Conservation (phyloP, 164 flowering plant species). For the Nymphaea thermarum region DNA sequence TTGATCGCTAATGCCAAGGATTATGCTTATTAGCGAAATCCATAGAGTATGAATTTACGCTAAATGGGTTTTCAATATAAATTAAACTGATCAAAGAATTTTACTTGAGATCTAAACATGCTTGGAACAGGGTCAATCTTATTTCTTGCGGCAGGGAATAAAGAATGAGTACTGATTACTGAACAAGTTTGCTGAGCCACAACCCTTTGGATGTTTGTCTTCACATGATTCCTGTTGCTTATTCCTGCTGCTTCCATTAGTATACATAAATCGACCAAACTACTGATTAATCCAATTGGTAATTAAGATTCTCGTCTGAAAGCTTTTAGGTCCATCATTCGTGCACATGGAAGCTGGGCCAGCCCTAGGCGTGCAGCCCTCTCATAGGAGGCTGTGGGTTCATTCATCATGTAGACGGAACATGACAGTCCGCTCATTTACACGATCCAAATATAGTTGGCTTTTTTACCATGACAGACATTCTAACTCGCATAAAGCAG, state of each 20-base stretch:
- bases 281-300: no score
- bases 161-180: not conserved
- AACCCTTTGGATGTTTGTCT: not conserved
- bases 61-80: no score
- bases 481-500: no score
- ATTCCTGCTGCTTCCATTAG: not conserved
- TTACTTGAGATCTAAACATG: not conserved
- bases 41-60: no score
- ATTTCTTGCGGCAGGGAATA: no score
- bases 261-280: not conserved
- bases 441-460: not conserved
- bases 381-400: not conserved
- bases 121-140: no score
- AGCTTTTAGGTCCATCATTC: not conserved
- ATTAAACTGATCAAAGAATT: not conserved
- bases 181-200: not conserved
- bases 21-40: no score
- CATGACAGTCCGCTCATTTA: not conserved
- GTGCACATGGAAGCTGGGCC: not conserved
- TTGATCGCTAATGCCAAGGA: no score
- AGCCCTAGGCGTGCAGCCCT: not conserved
- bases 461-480: not conserved
- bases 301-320: not conserved
- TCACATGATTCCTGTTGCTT: not conserved
- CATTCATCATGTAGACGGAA: not conserved